Percentiles rank a stretch among this genome's conserved stretches.
Evolutionary conservation across 2,329 filamentous ascomycete genomes (phyloP).

Genomic region (Fusarium cyanostomum): DNA sequence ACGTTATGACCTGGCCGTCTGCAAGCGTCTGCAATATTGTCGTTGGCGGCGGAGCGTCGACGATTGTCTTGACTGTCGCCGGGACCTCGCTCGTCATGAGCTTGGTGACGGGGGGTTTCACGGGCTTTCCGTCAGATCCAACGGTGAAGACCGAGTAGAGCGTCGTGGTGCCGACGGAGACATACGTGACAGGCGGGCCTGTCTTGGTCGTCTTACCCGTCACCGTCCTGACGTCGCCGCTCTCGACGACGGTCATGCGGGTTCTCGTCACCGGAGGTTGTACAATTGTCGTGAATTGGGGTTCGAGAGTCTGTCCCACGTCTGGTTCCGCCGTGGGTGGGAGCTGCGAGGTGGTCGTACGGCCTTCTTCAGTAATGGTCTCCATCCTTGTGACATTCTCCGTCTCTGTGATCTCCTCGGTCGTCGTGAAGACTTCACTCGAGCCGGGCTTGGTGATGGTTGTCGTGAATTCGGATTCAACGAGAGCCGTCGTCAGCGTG

Average conservation of each 20-base stretch:
- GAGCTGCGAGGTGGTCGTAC: background rate
- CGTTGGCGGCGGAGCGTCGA: slow-evolving; percentile 11
- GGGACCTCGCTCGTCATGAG: slow-evolving; percentile 21
- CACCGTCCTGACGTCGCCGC: slow-evolving; percentile 12
- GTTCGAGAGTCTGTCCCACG: background rate
- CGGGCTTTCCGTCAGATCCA: slow-evolving; percentile 8
- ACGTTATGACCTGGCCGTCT: slow-evolving; percentile 23
- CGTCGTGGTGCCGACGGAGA: slow-evolving; percentile 27
- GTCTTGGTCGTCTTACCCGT: slow-evolving; percentile 9
- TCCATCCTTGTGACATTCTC: background rate
- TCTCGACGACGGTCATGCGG: slow-evolving; percentile 2
- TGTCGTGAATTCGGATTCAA: slow-evolving; percentile 25
- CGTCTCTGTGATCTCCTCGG: slow-evolving; percentile 11
- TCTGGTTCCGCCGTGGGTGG: background rate
- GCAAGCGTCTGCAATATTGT: slow-evolving; percentile 24
- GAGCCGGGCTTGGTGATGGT: slow-evolving; percentile 16
- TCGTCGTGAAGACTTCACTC: background rate
- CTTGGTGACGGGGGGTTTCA: slow-evolving; percentile 13
- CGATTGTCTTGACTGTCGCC: slow-evolving; percentile 27
- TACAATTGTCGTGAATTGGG: background rate
- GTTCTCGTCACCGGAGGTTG: slow-evolving; percentile 7
- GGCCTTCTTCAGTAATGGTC: background rate
- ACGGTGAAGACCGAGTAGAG: slow-evolving; percentile 30
- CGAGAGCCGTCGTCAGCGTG: slow-evolving; percentile 18
- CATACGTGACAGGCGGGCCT: slow-evolving; percentile 23